Percentiles rank a stretch among this genome's conserved stretches.
phyloP scores from a whole-genome alignment of 768 basidiomycete genomes.

The Tulasnella sp. region DNA sequence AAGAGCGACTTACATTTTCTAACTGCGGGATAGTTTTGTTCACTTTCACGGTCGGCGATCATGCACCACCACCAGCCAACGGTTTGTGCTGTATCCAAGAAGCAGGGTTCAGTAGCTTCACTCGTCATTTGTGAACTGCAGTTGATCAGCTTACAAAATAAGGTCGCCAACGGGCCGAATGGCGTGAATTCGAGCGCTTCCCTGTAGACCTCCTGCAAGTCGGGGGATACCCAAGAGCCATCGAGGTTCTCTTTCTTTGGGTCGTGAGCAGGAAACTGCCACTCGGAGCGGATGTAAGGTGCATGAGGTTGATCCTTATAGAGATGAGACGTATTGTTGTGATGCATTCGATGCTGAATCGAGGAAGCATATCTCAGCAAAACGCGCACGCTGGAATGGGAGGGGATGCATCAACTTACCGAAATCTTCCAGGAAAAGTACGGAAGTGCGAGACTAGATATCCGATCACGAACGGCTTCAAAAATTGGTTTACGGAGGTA shows the following conservation, averaged over 20 bases:
- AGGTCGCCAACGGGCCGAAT: constrained; percentile 48
- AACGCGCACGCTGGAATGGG: constrained; percentile 66
- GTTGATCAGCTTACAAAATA: constrained; percentile 29
- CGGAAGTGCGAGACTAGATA: background rate
- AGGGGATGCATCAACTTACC: constrained; percentile 33
- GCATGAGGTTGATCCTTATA: constrained; percentile 94
- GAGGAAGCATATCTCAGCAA: too few relatives aligned
- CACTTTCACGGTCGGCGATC: constrained; percentile 73
- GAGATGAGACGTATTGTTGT: constrained; percentile 89
- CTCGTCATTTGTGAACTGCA: too few relatives aligned
- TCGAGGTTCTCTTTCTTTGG: constrained; percentile 52
- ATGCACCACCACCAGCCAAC: constrained; percentile 83
- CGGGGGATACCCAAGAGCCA: constrained; percentile 54
- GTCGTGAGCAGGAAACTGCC: constrained; percentile 55
- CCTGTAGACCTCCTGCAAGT: constrained; percentile 60
- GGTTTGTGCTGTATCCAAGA: constrained; percentile 36
- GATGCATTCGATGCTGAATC: constrained; percentile 88
- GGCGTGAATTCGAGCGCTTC: constrained; percentile 92
- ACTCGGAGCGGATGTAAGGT: constrained; percentile 71
- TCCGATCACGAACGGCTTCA: too few relatives aligned
- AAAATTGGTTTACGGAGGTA: background rate
- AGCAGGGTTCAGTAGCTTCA: background rate
- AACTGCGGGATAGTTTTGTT: constrained; percentile 61
- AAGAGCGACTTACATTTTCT: constrained; percentile 59
- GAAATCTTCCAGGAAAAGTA: too few relatives aligned